Evolutionary conservation across 768 basidiomycete species (phyloP), one percentile per base, ranked within the genome.

Genomic region (Chalciporus pseudorubinellus): DNA sequence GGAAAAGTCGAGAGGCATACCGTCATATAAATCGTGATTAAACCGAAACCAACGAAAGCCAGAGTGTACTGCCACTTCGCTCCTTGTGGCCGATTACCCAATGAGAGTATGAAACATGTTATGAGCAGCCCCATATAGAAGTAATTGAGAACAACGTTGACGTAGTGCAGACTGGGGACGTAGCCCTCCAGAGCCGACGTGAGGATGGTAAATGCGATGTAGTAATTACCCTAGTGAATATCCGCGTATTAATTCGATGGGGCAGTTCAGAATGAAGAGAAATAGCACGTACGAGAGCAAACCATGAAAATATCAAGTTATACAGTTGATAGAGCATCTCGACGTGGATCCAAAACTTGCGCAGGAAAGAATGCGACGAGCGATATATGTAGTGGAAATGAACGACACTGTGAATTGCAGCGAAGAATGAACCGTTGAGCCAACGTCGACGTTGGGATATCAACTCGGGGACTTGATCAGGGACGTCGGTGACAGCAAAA

Each of bases 381-480:
- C 95, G 84, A 68, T 98, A 98, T 36, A 99, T 82, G 65, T 98
- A 98, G 58, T 90, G 85, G 70, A 99, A 98, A 66, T 98, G 92
- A 57, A 94, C 77, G 4, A 84, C 89, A 51, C 87, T 85, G 72
- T 98, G 94, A 14, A 98, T 84, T 0, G 89, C 92, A 10, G 95
- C 97, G 70, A 99, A 99, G 83, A 99, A 98, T 4, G 92, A 95
- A 13, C 95, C 93, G 68, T 98, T 98, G 22, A 99, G 79, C 95
- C 95, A 98, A 36, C 95, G 86, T 33, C 95, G 81, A 45, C 95
- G 87, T 65, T 98, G 95, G 0, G 91, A 91, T 60, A 99, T 92
- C 54, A 98, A 72, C 67, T 98, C 95, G 0, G 95, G 92, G 16
- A 95, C 84, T 81, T 91, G 85, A 63, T 97, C 93, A 0, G 95